Percentiles rank a stretch among this genome's conserved stretches.
phyloP scores from a whole-genome alignment of 441 rosid species.

The Arabidopsis lyrata region DNA sequence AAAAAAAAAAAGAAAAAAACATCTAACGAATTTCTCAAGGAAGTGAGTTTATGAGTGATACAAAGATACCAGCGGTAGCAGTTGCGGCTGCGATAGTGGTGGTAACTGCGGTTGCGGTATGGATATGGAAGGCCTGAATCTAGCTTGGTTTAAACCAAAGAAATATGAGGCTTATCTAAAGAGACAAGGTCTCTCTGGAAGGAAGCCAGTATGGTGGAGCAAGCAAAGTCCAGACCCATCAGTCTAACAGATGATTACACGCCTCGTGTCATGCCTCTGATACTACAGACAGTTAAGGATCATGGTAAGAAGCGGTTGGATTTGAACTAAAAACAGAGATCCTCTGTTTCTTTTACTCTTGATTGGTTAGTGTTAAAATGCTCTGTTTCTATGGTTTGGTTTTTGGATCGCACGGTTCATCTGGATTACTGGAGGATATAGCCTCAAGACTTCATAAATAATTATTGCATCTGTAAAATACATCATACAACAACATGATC shows the following conservation, averaged over 20 bases:
- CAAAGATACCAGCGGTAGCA: constrained; percentile 20
- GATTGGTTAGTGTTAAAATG: constrained; percentile 8
- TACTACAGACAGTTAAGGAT: constrained; percentile 30
- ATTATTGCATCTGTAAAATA: constrained; percentile 42
- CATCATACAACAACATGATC: not conserved
- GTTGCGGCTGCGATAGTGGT: constrained; percentile 27
- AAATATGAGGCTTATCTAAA: constrained; percentile 43
- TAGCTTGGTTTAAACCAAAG: constrained; percentile 50
- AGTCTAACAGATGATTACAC: constrained; percentile 34
- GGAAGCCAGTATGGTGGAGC: constrained; percentile 26
- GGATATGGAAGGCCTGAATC: constrained; percentile 36
- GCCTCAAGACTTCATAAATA: constrained; percentile 49
- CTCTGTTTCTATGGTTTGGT: constrained; percentile 20
- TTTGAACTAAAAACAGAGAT: constrained; percentile 17
- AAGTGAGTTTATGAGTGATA: constrained; percentile 20
- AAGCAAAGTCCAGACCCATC: constrained; percentile 41
- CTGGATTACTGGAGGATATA: constrained; percentile 45
- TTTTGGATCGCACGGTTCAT: constrained; percentile 19
- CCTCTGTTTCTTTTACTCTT: constrained; percentile 9
- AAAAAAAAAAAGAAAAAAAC: not conserved
- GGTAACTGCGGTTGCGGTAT: constrained; percentile 15
- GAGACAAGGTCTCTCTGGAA: constrained; percentile 43
- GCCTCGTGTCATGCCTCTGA: constrained; percentile 33
- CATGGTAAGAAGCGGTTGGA: constrained; percentile 35
- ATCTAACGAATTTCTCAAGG: not conserved